Evolutionary conservation across 2,329 filamentous ascomycete species (phyloP).

Genomic region (Fusarium liriodendri): DNA sequence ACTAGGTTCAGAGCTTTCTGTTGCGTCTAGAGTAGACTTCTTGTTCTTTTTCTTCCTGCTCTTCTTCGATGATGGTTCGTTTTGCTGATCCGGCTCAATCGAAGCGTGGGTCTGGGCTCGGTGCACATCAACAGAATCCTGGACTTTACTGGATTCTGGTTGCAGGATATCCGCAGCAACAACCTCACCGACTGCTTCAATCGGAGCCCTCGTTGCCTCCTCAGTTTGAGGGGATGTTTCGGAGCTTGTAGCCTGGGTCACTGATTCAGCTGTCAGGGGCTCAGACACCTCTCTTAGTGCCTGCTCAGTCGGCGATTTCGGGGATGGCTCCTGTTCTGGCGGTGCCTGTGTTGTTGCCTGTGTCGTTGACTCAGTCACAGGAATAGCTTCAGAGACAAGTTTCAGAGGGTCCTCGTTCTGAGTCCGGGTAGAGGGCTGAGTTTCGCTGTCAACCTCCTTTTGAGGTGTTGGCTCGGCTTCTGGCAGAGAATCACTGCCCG

Average conservation of each 20-base stretch:
- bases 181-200: not conserved
- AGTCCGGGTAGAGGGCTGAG: not conserved
- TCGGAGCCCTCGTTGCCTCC: not conserved
- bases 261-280: not conserved
- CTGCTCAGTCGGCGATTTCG: not conserved
- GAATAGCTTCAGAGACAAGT: not conserved
- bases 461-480: not conserved
- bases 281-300: not conserved
- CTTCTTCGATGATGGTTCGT: constrained; percentile 9
- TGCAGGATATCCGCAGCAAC: not conserved
- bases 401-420: not conserved
- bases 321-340: not conserved
- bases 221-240: not conserved
- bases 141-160: not conserved
- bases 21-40: not conserved
- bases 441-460: not conserved
- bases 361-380: not conserved
- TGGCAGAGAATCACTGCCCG: not conserved
- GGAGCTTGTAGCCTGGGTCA: not conserved
- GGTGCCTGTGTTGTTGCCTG: not conserved
- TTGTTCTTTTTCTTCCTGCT: constrained; percentile 13
- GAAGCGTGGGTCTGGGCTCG: not conserved
- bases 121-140: not conserved
- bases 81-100: not conserved
- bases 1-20: not conserved